Evolutionary conservation across 1,139 yeast species (phyloP), one percentile per base, ranked within the genome.

Genomic region (Geotrichum candidum): DNA sequence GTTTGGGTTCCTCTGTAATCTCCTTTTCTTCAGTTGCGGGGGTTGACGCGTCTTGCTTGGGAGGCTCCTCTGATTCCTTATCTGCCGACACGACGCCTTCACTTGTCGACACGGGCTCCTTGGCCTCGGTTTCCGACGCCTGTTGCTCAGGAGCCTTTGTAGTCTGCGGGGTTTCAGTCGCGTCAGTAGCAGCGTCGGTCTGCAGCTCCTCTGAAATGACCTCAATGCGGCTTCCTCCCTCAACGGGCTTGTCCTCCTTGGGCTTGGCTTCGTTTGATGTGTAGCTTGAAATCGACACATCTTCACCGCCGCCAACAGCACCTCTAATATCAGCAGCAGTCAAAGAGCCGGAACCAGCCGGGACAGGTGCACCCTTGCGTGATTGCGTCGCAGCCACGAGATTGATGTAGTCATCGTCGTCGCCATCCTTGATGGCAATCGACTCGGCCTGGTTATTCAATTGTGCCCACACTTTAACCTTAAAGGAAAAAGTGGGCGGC

Each of bases 271-370:
- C 62, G 48, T 63, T 60, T 22, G 64, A 59, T 1, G 65, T 61
- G 51, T 64, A 63, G 46, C 64, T 63, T 23, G 65, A 62, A 3
- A 85, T 84, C 0, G 84, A 82, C 62, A 81, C 80, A 1, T 82
- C 74, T 57, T 80, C 85, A 51, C 81, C 81, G 29, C 63, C 63
- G 15, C 86, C 87, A 9, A 84, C 87, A 11, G 88, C 88, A 29
- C 87, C 87, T 69, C 87, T 79, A 54, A 84, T 84, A 67, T 84
- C 88, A 11, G 81, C 84, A 59, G 80, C 84, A 3, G 83, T 77
- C 58, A 84, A 72, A 1, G 81, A 82, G 31, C 73, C 72, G 5
- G 62, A 52, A 1, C 62, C 52, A 10, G 57, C 41, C n/a, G 55
- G 41, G 33, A 53, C 48, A 18, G 55, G 53, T 23, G 57, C 48